Base-by-base conservation (phyloP, 75 land plant species). In the Chamaecyparis obtusa region DNA sequence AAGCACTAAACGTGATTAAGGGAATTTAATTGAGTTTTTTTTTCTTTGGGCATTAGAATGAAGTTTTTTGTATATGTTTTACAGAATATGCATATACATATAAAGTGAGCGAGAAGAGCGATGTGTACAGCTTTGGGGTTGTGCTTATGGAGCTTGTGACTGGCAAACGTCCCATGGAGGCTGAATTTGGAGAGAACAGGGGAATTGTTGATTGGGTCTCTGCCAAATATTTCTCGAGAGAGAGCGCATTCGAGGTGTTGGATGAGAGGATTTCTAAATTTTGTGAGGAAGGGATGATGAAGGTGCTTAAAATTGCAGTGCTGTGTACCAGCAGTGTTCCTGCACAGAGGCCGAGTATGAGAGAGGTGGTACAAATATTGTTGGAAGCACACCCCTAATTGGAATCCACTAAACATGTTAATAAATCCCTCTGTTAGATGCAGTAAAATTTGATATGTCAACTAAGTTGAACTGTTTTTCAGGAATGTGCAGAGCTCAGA, bases 61-160 rank as follows among this genome's bases (percentile, higher is more conserved):
- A 44, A 44, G 46, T 44, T 44, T 39, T 44, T 1, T 44, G 46
- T 44, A 3, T 44, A 44, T 1, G 41, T 37, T 21, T 82, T 91
- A 72, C 93, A 95, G 96, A 95, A 85, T 95, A 92, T 85, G 95
- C 90, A 9, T 92, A 95, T 91, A 93, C 95, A 39, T 86, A 39
- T 69, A 95, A 86, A 85, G 88, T 95, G 54, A 90, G 86, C 79
- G 94, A 94, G 91, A 95, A 95, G 91, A 92, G 95, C 77, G 96
- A 95, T 54, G 94, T 95, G 30, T 95, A 93, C 87, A 94, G 95
- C 89, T 95, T 95, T 48, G 96, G 96, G 54, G 95, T 95, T 19
- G 96, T 95, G 67, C 89, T 94, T 49, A 81, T 95, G 93, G 96
- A 95, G 91, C 87, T 95, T 55, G 92, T 94, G 84, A 95, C 95